These are phyloP conservation scores for Rhynchospora breviuscula DNA, from an alignment of 176 grass and related monocot genomes.

Conservation along the genomic window DNA sequence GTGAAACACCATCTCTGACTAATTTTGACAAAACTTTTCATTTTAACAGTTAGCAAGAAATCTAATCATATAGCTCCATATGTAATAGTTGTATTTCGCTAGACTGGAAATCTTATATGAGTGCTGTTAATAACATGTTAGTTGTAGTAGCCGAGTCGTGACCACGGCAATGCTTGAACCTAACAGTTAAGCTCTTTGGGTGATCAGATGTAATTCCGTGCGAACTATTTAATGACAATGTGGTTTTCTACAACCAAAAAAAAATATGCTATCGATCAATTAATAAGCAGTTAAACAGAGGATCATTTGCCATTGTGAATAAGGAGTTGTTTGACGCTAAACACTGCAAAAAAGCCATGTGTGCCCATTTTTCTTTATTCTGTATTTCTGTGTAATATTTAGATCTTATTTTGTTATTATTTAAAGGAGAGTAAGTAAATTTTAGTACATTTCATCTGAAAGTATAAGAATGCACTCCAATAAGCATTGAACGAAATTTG, in stretches of 20 bases:
- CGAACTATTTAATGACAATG: background rate
- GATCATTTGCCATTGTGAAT: background rate
- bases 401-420: background rate
- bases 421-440: background rate
- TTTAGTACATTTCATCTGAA: background rate
- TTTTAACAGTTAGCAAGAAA: background rate
- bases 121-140: background rate
- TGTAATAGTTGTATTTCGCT: background rate
- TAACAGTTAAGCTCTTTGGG: background rate
- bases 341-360: background rate
- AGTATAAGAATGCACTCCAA: background rate
- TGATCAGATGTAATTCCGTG: background rate
- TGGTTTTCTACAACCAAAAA: background rate
- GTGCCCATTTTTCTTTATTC: background rate
- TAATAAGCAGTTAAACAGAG: background rate
- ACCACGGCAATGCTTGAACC: background rate
- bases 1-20: background rate
- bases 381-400: background rate
- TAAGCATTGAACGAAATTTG: background rate
- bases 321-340: background rate
- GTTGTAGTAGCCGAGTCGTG: background rate
- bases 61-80: background rate
- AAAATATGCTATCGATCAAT: background rate
- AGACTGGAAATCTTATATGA: background rate
- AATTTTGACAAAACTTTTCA: background rate